phyloP scores from a whole-genome alignment of 345 rosid genomes.

The Brassica napus region Da-Ae NC_063452.1:16753501-16754000 shows the following conservation, averaged over 20 bases:
- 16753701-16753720: background rate
- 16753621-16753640: background rate
- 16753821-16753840: no score
- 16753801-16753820: no score
- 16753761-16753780: background rate
- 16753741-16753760: background rate
- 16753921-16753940: background rate
- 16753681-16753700: background rate
- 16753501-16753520: background rate
- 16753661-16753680: background rate
- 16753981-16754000: constrained; percentile 6
- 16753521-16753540: background rate
- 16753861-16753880: background rate
- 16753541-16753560: background rate
- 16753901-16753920: background rate
- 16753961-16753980: constrained; percentile 15
- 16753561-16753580: background rate
- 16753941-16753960: background rate
- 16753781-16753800: no score
- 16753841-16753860: no score
- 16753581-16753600: background rate
- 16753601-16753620: background rate
- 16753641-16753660: background rate
- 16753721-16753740: background rate
- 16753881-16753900: constrained; percentile 10